These are phyloP conservation scores for Carallia pectinifolia DNA, from an alignment of 345 rosid genomes.

Conservation along the genomic window DNA sequence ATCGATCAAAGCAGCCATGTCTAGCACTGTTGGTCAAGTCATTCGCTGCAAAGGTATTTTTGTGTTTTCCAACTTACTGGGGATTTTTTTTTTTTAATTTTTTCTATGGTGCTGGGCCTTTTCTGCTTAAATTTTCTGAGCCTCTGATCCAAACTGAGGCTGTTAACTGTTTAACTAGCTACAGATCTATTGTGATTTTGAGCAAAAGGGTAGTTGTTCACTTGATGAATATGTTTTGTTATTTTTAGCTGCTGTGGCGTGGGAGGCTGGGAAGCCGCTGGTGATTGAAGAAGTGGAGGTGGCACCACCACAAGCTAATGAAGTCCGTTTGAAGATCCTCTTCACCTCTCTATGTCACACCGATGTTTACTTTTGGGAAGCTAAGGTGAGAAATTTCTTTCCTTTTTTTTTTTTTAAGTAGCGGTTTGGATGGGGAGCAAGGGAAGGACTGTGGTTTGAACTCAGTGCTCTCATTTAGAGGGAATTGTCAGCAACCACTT, in stretches of 20 bases:
- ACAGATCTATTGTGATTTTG: not conserved
- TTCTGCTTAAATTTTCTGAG: too few relatives aligned
- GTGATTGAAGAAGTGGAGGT: conserved; percentile 82
- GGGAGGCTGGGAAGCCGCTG: conserved; percentile 94
- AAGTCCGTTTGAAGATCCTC: conserved; percentile 79
- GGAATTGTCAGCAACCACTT: too few relatives aligned
- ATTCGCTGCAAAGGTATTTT: conserved; percentile 68
- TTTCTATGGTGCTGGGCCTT: too few relatives aligned
- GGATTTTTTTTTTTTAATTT: too few relatives aligned
- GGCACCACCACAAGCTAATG: conserved; percentile 79
- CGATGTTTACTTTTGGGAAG: conserved; percentile 96
- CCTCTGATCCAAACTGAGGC: too few relatives aligned
- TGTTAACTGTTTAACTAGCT: not conserved
- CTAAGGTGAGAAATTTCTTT: conserved; percentile 48
- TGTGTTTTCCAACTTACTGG: too few relatives aligned
- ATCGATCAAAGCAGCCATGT: conserved; percentile 18
- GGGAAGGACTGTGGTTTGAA: too few relatives aligned
- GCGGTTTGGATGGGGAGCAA: too few relatives aligned
- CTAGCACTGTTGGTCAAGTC: conserved; percentile 50
- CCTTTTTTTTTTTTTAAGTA: too few relatives aligned
- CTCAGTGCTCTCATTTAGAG: too few relatives aligned
- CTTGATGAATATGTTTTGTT: not conserved
- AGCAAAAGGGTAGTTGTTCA: too few relatives aligned
- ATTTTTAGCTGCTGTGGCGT: conserved; percentile 71
- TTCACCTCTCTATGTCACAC: conserved; percentile 85